Base-by-base conservation (phyloP, 495 filamentous ascomycete species). In the Penicillium parvum region DNA sequence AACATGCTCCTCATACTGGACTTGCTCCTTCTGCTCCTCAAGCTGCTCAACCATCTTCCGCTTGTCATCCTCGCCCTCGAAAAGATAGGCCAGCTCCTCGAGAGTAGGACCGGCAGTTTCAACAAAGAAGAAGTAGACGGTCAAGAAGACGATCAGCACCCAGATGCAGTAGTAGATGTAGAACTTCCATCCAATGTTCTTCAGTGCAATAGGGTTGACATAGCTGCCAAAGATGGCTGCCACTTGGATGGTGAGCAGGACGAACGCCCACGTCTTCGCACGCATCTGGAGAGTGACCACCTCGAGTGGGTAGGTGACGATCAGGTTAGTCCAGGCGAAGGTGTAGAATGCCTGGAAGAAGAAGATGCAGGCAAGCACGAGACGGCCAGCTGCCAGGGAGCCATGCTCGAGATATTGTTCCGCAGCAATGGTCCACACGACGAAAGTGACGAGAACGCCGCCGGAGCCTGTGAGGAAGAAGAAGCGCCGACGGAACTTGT, bases 181-280 rank as follows among this genome's bases (percentile, higher is more conserved):
- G 36, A 79, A 68, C 57, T 75, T 76, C 77, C 77, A 80, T 37
- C 66, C 53, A 52, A 66, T 57, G 32, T 57, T 50, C 20, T 78
- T 51, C 43, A 83, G 70, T 7, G 71, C 77, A 12, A 81, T 64
- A 2, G 77, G 77, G 65, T 81, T 80, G 51, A 76, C 76, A 22
- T 61, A 75, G 56, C 67, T 68, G 39, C 69, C 68, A 26, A 81
- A 64, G 10, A 76, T 74, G 11, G 82, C 65, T 23, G 77, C 61
- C 22, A 73, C 76, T 56, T 82, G 76, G 19, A 81, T 73, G 7
- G 72, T 78, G 38, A 83, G 65, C 37, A 77, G 76, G 66, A 76
- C 75, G 40, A 78, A 67, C 65, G 82, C 78, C 68, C 83, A 78
- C 29, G 80, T 76, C 65, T 83, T 85, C 21, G 80, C 80, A 7